These are phyloP conservation scores for Sporothrix variecibatus DNA, from an alignment of 2,329 filamentous ascomycete species.

Conservation along the genomic window DNA sequence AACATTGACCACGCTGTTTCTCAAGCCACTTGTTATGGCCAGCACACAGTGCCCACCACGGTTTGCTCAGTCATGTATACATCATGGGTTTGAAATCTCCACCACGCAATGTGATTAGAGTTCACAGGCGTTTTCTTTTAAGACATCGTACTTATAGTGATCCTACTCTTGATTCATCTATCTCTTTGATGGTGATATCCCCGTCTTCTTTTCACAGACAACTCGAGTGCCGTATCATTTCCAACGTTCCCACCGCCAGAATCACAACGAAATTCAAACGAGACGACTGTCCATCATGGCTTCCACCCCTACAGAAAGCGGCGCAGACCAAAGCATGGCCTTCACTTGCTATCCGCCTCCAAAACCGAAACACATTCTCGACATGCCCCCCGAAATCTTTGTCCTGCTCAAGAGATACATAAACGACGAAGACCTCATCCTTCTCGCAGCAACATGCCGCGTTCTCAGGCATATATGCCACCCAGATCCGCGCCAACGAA, in stretches of 20 bases:
- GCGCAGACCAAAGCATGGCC: too few relatives aligned
- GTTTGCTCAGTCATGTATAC: neutral
- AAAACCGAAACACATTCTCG: neutral
- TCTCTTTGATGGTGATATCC: too few relatives aligned
- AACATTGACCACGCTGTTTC: neutral
- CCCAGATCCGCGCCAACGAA: too few relatives aligned
- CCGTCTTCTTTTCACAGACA: too few relatives aligned
- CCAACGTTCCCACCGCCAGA: too few relatives aligned
- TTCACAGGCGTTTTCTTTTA: neutral
- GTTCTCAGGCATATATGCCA: neutral
- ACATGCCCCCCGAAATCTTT: neutral
- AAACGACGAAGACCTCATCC: neutral
- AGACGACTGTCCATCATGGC: too few relatives aligned
- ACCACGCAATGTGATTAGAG: neutral
- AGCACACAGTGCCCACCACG: neutral
- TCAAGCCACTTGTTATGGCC: neutral
- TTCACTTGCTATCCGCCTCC: too few relatives aligned
- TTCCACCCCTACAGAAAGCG: too few relatives aligned
- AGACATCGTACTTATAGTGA: too few relatives aligned
- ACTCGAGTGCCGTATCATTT: too few relatives aligned
- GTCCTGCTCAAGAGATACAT: neutral
- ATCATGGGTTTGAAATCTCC: neutral
- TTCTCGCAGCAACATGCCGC: neutral
- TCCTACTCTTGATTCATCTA: too few relatives aligned
- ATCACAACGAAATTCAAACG: too few relatives aligned